These are phyloP conservation scores for Aspergillus spinulosporus DNA, from an alignment of 2,329 filamentous ascomycete genomes.

Conservation along the genomic window DNA sequence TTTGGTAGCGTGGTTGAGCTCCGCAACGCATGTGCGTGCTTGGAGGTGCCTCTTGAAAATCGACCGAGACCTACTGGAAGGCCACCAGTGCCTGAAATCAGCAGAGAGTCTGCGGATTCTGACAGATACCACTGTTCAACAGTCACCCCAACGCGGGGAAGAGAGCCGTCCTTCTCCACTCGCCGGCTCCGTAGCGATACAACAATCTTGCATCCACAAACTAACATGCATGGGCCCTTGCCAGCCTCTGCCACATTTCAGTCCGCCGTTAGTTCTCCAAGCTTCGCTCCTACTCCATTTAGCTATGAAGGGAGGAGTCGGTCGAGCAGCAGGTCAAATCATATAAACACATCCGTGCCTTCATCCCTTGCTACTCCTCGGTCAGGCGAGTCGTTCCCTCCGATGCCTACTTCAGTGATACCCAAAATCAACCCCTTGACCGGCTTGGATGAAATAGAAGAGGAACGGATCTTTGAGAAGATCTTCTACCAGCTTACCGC, in stretches of 20 bases:
- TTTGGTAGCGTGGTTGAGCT: conserved; percentile 61
- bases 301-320: conserved; percentile 42
- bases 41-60: conserved; percentile 46
- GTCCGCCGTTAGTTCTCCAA: conserved; percentile 32
- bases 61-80: conserved; percentile 32
- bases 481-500: conserved; percentile 75
- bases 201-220: conserved; percentile 49
- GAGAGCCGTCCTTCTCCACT: conserved; percentile 44
- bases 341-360: conserved; percentile 50
- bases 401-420: conserved; percentile 46
- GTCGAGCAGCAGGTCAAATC: conserved; percentile 55
- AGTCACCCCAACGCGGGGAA: conserved; percentile 49
- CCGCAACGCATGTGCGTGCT: conserved; percentile 57
- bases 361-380: conserved; percentile 65
- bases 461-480: conserved; percentile 77
- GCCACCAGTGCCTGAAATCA: conserved; percentile 32
- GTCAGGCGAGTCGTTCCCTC: conserved; percentile 76
- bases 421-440: conserved; percentile 55
- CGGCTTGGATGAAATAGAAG: conserved; percentile 68
- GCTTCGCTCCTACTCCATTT: conserved; percentile 34
- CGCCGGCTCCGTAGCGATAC: conserved; percentile 54
- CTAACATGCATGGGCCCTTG: conserved; percentile 32
- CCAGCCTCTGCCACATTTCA: conserved; percentile 33
- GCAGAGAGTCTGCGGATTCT: conserved; percentile 29
- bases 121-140: conserved; percentile 34